Conservation (phyloP, 352 stramenopile species). For the Phytophthora europaea region DNA sequence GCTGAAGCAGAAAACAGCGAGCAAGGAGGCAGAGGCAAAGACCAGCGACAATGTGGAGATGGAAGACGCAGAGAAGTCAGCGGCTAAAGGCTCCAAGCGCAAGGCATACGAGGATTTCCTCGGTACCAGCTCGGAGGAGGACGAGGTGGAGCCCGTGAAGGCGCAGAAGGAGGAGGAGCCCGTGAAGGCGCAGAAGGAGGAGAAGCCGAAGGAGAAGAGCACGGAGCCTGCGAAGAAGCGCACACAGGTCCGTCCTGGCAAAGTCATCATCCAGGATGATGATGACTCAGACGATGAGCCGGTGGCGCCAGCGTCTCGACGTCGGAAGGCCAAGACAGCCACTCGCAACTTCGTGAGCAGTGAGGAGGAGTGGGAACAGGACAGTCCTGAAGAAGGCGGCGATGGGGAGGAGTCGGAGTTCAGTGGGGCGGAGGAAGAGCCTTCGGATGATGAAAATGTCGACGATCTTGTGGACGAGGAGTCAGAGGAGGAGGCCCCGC, state of each 20-base stretch:
- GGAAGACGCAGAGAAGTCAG: constrained; percentile 13
- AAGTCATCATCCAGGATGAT: constrained; percentile 85
- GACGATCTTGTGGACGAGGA: constrained; percentile 56
- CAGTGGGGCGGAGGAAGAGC: constrained; percentile 61
- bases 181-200: constrained; percentile 1
- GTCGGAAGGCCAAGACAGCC: constrained; percentile 30
- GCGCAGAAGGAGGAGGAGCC: constrained; percentile 1
- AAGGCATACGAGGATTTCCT: constrained; percentile 83
- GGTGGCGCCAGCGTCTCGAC: constrained; percentile 28
- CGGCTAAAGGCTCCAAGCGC: constrained; percentile 35
- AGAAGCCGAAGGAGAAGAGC: constrained; percentile 39
- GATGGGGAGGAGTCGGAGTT: constrained; percentile 73
- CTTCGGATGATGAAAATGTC: constrained; percentile 55
- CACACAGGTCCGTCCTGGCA: constrained; percentile 37
- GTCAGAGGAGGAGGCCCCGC: constrained; percentile 48
- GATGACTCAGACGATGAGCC: constrained; percentile 74
- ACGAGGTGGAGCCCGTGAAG: constrained; percentile 19
- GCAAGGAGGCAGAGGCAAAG: constrained; percentile 8
- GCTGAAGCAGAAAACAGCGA: constrained; percentile 27
- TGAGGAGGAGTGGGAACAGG: constrained; percentile 63
- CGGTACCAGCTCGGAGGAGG: constrained; percentile 73
- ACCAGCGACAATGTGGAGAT: constrained; percentile 25
- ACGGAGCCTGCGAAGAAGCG: constrained; percentile 42
- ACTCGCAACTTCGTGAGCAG: constrained; percentile 51
- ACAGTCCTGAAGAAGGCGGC: constrained; percentile 35